phyloP scores from a whole-genome alignment of 345 rosid genomes.

The Sonneratia caseolaris region DNA sequence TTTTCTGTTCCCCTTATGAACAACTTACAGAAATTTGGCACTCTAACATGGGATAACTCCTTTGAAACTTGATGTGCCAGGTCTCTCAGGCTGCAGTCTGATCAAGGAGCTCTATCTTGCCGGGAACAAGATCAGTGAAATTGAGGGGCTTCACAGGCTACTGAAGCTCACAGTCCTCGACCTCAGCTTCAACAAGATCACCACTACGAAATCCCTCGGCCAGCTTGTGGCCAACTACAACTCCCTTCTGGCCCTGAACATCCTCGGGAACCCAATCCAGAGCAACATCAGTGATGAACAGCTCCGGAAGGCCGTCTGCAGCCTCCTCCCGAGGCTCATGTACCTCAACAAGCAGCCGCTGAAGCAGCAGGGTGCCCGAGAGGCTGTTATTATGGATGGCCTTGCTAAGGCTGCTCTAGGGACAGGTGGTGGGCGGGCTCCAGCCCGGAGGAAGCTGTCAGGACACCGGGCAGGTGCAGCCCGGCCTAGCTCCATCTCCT shows the following conservation, averaged over 20 bases:
- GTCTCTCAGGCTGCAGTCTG: constrained; percentile 69
- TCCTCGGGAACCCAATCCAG: constrained; percentile 76
- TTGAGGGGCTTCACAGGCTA: constrained; percentile 84
- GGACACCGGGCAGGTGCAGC: constrained; percentile 19
- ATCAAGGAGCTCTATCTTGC: constrained; percentile 85
- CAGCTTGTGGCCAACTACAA: constrained; percentile 90
- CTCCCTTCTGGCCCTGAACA: constrained; percentile 65
- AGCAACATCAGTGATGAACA: constrained; percentile 69
- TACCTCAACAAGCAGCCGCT: constrained; percentile 79
- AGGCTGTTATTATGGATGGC: constrained; percentile 53
- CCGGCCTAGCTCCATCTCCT: constrained; percentile 15
- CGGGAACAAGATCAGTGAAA: constrained; percentile 83
- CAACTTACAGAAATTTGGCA: not conserved
- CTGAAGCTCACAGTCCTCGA: constrained; percentile 77
- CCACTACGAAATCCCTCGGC: constrained; percentile 70
- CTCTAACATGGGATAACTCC: not conserved
- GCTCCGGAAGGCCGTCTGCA: constrained; percentile 58
- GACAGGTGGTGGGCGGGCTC: constrained; percentile 19
- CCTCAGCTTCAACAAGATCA: constrained; percentile 90
- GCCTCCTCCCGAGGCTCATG: constrained; percentile 70
- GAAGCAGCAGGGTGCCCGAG: constrained; percentile 67
- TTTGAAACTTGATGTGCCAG: constrained; percentile 23
- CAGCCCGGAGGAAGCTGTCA: constrained; percentile 23
- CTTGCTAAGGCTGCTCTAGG: constrained; percentile 79
- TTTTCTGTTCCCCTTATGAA: no score